phyloP scores from a whole-genome alignment of 2,329 filamentous ascomycete species.

The Alternaria solani region DNA sequence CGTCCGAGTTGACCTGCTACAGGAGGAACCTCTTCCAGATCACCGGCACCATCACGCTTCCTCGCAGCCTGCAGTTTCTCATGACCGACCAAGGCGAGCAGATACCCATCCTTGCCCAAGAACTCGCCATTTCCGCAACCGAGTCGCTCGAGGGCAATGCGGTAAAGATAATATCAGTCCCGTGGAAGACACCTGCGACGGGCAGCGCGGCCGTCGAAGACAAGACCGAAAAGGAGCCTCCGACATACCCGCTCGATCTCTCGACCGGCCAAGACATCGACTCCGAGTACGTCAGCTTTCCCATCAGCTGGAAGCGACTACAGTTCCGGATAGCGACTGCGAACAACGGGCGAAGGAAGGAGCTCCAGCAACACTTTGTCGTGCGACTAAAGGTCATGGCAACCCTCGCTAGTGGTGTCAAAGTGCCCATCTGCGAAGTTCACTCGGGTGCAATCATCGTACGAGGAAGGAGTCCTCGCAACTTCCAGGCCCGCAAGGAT shows the following conservation, averaged over 20 bases:
- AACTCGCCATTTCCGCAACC: slow-evolving; percentile 88
- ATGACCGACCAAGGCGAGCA: slow-evolving; percentile 85
- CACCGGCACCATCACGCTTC: slow-evolving; percentile 84
- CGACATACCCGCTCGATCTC: slow-evolving; percentile 76
- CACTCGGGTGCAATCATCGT: slow-evolving; percentile 93
- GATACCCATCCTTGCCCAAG: slow-evolving; percentile 81
- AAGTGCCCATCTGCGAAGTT: slow-evolving; percentile 81
- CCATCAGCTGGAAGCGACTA: slow-evolving; percentile 90
- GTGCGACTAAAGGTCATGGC: slow-evolving; percentile 86
- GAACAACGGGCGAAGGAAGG: slow-evolving; percentile 93
- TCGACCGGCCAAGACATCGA: slow-evolving; percentile 73
- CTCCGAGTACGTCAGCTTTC: slow-evolving; percentile 87
- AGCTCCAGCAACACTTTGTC: slow-evolving; percentile 95
- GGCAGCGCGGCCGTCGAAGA: slow-evolving; percentile 73
- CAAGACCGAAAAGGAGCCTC: slow-evolving; percentile 84
- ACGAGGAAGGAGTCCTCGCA: slow-evolving; percentile 87
- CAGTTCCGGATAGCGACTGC: slow-evolving; percentile 96
- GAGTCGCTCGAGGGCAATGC: slow-evolving; percentile 93
- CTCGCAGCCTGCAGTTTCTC: slow-evolving; percentile 78
- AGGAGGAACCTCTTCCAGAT: slow-evolving; percentile 96
- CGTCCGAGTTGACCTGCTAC: slow-evolving; percentile 90
- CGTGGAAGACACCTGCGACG: slow-evolving; percentile 94
- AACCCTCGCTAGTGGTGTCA: slow-evolving; percentile 82
- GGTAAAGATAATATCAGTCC: slow-evolving; percentile 94
- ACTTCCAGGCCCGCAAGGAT: slow-evolving; percentile 94